phyloP scores from a whole-genome alignment of 1,139 yeast species.

The Blastobotrys buckinghamii region DNA sequence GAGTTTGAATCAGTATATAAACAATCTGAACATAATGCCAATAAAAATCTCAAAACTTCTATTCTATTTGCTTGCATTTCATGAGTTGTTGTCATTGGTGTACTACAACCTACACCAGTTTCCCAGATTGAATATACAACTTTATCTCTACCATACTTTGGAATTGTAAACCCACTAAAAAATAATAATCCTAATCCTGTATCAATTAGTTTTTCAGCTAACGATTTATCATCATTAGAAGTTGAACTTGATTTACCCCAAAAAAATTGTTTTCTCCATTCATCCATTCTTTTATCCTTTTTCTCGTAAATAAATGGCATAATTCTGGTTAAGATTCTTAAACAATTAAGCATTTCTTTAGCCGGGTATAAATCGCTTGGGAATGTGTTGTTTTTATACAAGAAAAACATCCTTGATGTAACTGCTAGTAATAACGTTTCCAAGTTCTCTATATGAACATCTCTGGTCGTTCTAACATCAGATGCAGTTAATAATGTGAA shows the following conservation, averaged over 20 bases:
- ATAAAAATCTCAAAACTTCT: conserved; percentile 57
- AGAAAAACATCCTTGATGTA: conserved; percentile 32
- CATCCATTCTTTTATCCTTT: conserved; percentile 30
- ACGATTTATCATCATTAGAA: conserved; percentile 11
- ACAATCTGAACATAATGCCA: conserved; percentile 59
- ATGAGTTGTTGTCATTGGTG: conserved; percentile 39
- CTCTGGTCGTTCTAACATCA: conserved; percentile 58
- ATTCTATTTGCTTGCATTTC: conserved; percentile 59
- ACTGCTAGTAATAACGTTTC: conserved; percentile 46
- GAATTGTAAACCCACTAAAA: conserved; percentile 54
- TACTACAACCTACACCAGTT: conserved; percentile 60
- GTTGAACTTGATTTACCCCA: conserved; percentile 35
- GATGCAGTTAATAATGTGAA: conserved; percentile 48
- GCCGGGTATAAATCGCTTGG: conserved; percentile 28
- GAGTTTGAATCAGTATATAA: conserved; percentile 48
- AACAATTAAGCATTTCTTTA: conserved; percentile 46
- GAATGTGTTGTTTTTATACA: conserved; percentile 26
- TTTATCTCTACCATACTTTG: conserved; percentile 23
- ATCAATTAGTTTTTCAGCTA: conserved; percentile 48
- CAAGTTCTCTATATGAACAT: conserved; percentile 51
- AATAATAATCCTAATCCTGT: conserved; percentile 51
- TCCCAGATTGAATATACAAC: conserved; percentile 52
- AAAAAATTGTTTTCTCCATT: conserved; percentile 37
- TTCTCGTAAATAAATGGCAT: conserved; percentile 61
- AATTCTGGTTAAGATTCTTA: conserved; percentile 58